phyloP scores from a whole-genome alignment of 2,329 filamentous ascomycete species.

The Ophiostoma piceae region DNA sequence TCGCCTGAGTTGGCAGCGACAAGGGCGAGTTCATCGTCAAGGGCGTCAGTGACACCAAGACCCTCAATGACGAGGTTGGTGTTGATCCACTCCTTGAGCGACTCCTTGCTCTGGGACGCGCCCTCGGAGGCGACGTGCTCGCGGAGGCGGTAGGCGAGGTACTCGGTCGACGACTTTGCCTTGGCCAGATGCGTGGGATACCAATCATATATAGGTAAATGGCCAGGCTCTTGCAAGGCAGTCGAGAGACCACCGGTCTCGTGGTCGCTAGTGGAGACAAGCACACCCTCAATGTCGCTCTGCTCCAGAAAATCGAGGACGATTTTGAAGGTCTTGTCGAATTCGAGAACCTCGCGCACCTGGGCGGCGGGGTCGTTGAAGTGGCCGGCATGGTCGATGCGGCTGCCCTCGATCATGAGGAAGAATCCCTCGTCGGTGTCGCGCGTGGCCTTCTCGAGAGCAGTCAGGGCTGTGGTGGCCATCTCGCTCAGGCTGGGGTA shows the following conservation, averaged over 20 bases:
- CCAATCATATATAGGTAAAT: conserved; percentile 64
- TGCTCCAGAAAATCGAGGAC: conserved; percentile 80
- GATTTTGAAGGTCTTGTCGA: conserved; percentile 76
- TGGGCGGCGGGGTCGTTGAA: conserved; percentile 78
- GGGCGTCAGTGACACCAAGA: conserved; percentile 72
- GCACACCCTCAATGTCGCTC: conserved; percentile 66
- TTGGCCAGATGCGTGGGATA: conserved; percentile 71
- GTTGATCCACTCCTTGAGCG: conserved; percentile 60
- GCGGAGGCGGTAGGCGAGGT: conserved; percentile 58
- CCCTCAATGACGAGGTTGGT: conserved; percentile 60
- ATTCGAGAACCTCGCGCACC: conserved; percentile 89
- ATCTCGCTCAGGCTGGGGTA: conserved; percentile 93
- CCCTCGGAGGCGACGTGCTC: conserved; percentile 46
- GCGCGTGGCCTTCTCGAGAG: conserved; percentile 73
- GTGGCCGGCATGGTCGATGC: conserved; percentile 93
- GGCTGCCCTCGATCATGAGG: conserved; percentile 94
- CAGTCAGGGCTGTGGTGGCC: conserved; percentile 73
- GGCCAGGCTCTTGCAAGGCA: conserved; percentile 59
- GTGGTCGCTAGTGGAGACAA: conserved; percentile 90
- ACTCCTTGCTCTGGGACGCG: conserved; percentile 23
- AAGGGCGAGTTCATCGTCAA: conserved; percentile 61
- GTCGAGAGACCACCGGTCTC: conserved; percentile 86
- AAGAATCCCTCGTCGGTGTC: conserved; percentile 92
- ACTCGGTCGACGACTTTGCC: conserved; percentile 72
- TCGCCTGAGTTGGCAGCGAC: conserved; percentile 55